Percentiles rank a stretch among this genome's conserved stretches.
Conservation (phyloP, 257 asterid species). For the Jacaranda copaia region DNA sequence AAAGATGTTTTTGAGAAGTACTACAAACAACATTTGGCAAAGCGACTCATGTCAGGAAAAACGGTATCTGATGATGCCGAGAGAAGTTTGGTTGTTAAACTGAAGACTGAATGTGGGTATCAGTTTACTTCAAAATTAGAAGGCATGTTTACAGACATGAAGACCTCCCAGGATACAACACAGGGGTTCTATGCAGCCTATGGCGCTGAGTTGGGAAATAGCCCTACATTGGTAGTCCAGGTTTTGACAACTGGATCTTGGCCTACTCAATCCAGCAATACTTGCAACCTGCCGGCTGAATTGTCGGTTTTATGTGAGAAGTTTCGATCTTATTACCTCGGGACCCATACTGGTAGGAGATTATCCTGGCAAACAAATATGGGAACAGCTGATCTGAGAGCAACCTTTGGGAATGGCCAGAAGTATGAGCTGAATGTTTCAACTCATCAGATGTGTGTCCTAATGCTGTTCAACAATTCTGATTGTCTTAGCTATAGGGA, state of each 20-base stretch:
- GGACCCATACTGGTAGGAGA: conserved; percentile 84
- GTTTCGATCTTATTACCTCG: conserved; percentile 83
- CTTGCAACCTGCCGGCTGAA: conserved; percentile 81
- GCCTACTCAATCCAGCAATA: conserved; percentile 79
- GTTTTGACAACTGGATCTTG: conserved; percentile 88
- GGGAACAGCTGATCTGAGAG: conserved; percentile 90
- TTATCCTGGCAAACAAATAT: conserved; percentile 89
- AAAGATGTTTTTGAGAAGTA: conserved; percentile 92
- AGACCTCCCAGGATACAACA: conserved; percentile 90
- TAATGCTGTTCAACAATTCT: conserved; percentile 76
- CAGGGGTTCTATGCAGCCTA: conserved; percentile 74
- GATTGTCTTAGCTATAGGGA: conserved; percentile 74
- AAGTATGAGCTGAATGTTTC: conserved; percentile 88
- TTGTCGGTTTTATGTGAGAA: conserved; percentile 72
- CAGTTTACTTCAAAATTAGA: conserved; percentile 90
- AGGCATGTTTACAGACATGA: conserved; percentile 96
- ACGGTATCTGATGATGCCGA: conserved; percentile 93
- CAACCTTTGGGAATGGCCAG: conserved; percentile 81
- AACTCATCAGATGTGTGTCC: conserved; percentile 89
- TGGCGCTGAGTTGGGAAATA: conserved; percentile 64
- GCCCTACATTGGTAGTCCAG: conserved; percentile 80
- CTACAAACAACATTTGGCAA: conserved; percentile 92
- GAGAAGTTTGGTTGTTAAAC: conserved; percentile 80
- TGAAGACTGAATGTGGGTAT: conserved; percentile 91
- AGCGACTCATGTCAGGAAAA: conserved; percentile 85